Evolutionary conservation across 176 grass and related monocot species (phyloP).

Genomic region (Canna indica): DNA sequence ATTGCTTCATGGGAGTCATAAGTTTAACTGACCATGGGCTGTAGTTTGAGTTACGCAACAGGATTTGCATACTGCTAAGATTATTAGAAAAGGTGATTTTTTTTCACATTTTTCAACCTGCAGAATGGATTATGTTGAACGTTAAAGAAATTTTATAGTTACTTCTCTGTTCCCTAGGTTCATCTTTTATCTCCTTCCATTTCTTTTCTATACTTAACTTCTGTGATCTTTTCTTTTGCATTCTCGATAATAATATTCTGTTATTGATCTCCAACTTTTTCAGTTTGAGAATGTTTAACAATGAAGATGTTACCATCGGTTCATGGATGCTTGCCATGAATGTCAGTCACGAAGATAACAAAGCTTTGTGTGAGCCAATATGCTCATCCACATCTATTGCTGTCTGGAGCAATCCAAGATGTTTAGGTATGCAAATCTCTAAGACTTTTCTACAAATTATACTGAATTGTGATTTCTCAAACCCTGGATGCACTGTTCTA

Average conservation of each 20-base stretch:
- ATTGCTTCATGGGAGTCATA: neutral
- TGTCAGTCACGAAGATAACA: slow-evolving; percentile 39
- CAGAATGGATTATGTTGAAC: neutral
- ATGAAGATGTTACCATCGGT: slow-evolving; percentile 54
- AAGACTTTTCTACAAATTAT: neutral
- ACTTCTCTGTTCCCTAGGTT: neutral
- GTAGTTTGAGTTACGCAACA: neutral
- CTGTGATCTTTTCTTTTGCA: neutral
- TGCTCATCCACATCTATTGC: slow-evolving; percentile 37
- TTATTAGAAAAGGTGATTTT: neutral
- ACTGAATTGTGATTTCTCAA: neutral
- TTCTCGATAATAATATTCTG: neutral
- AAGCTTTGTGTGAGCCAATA: slow-evolving; percentile 30
- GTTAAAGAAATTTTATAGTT: neutral
- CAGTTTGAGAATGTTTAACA: slow-evolving; percentile 94
- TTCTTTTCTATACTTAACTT: neutral
- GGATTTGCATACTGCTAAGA: neutral
- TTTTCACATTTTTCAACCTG: too few species aligned
- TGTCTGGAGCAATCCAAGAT: slow-evolving; percentile 31
- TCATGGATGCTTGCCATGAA: slow-evolving; percentile 57
- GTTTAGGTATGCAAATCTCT: slow-evolving; percentile 29
- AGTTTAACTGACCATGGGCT: neutral
- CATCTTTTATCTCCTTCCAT: neutral
- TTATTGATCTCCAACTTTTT: slow-evolving; percentile 14
- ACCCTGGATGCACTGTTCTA: neutral